These are phyloP conservation scores for Myriosclerotinia curreyana DNA, from an alignment of 2,329 filamentous ascomycete genomes.

Conservation along the genomic window DNA sequence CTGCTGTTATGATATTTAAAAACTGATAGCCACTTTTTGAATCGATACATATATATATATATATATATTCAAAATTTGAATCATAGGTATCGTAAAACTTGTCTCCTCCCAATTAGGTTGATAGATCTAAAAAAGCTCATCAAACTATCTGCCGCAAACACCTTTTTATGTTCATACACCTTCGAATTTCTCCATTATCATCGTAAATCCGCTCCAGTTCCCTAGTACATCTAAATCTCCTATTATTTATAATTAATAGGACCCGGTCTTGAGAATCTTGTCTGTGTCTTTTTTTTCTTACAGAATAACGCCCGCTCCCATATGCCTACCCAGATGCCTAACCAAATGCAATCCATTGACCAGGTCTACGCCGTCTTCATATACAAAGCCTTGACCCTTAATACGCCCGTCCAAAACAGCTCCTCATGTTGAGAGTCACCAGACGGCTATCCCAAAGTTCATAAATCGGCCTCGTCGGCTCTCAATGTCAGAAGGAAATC, in stretches of 20 bases:
- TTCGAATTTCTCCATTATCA: neutral
- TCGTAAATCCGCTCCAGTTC: slow-evolving; percentile 1
- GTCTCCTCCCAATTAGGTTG: slow-evolving; percentile 2
- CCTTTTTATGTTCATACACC: slow-evolving; percentile 12
- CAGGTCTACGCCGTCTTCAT: slow-evolving; percentile 27
- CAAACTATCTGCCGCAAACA: neutral
- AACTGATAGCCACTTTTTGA: neutral
- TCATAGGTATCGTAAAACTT: neutral
- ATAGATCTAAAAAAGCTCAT: slow-evolving; percentile 1
- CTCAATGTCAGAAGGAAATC: slow-evolving; percentile 73
- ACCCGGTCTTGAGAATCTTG: slow-evolving; percentile 21
- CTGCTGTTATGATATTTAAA: neutral
- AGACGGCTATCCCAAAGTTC: slow-evolving; percentile 18
- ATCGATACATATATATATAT: neutral
- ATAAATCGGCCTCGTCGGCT: slow-evolving; percentile 39
- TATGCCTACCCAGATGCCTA: slow-evolving; percentile 35
- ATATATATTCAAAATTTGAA: neutral
- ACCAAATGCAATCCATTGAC: slow-evolving; percentile 32
- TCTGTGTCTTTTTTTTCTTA: slow-evolving; percentile 37
- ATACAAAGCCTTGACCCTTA: slow-evolving; percentile 36
- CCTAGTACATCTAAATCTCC: slow-evolving; percentile 26
- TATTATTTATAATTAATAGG: slow-evolving; percentile 26
- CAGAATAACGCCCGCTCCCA: slow-evolving; percentile 35
- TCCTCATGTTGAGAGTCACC: slow-evolving; percentile 12
- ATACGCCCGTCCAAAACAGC: slow-evolving; percentile 15